These are phyloP conservation scores for Primulina tabacum DNA, from an alignment of 257 asterid species.

Conservation along the genomic window DNA sequence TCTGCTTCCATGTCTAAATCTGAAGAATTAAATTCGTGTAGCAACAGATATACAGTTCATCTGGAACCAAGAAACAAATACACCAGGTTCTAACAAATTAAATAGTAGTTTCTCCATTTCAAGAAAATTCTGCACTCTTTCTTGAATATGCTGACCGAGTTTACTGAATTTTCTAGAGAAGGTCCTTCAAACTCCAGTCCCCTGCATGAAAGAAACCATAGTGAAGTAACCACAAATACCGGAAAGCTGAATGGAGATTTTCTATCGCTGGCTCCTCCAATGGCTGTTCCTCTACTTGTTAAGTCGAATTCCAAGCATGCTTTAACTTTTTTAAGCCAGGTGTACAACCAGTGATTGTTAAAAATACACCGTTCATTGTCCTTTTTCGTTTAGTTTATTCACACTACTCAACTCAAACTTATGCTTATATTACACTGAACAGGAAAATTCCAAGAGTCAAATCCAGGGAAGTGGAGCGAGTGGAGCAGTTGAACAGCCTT, in stretches of 20 bases:
- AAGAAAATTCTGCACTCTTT: not conserved
- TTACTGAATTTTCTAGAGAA: conserved; percentile 38
- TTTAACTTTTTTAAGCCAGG: conserved; percentile 36
- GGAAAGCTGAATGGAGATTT: conserved; percentile 56
- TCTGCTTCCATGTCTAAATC: conserved; percentile 32
- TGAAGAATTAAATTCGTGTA: conserved; percentile 41
- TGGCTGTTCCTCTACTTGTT: conserved; percentile 30
- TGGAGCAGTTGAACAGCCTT: conserved; percentile 29
- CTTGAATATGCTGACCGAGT: conserved; percentile 23
- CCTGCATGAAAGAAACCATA: conserved; percentile 25
- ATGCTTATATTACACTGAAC: conserved; percentile 5
- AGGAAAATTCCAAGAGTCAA: conserved; percentile 44
- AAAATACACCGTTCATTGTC: too few relatives aligned
- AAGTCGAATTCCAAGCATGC: conserved; percentile 25
- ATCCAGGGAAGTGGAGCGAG: conserved; percentile 29
- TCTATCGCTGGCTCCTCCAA: conserved; percentile 81
- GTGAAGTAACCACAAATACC: conserved; percentile 25
- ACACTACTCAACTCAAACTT: conserved; percentile 11
- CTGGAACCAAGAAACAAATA: conserved; percentile 35
- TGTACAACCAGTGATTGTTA: conserved; percentile 17
- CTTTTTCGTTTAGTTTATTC: not conserved
- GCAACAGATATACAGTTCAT: conserved; percentile 33
- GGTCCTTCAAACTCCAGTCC: conserved; percentile 42
- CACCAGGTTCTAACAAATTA: conserved; percentile 37
- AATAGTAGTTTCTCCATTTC: not conserved